Conservation (phyloP, 176 grass and related monocot genomes). For the Bothriochloa decipiens region DNA sequence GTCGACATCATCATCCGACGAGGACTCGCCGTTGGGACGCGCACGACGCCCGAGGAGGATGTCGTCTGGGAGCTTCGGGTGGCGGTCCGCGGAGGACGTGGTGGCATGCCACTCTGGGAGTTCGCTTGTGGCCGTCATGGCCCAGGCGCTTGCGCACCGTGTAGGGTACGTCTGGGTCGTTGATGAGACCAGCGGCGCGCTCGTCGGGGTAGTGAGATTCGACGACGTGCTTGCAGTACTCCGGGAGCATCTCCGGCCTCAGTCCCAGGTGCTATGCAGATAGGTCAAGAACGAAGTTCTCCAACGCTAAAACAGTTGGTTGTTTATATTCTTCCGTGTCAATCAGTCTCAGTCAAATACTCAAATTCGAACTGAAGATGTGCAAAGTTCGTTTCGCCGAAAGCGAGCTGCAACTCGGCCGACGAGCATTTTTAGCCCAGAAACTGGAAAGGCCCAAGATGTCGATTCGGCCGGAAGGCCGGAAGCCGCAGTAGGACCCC, state of each 20-base stretch:
- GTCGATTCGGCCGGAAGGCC: background rate
- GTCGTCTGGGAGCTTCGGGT: constrained; percentile 47
- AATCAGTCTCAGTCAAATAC: background rate
- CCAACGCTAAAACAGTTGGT: background rate
- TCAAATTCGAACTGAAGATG: background rate
- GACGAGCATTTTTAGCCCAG: background rate
- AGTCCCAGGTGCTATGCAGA: background rate
- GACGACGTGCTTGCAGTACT: constrained; percentile 69
- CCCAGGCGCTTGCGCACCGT: constrained; percentile 78
- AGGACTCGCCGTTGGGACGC: constrained; percentile 36
- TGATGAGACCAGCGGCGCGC: constrained; percentile 53
- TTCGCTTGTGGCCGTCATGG: constrained; percentile 86
- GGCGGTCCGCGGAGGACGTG: constrained; percentile 56
- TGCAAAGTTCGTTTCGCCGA: background rate
- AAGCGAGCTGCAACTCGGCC: background rate
- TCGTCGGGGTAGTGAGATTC: constrained; percentile 73
- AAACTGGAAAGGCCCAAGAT: background rate
- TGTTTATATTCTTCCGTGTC: background rate
- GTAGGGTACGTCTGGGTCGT: constrained; percentile 85
- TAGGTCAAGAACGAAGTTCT: background rate
- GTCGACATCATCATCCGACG: constrained; percentile 52
- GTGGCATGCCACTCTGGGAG: constrained; percentile 71
- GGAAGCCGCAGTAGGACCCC: background rate
- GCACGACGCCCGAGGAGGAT: background rate
- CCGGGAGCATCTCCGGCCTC: constrained; percentile 53